Percentiles rank a stretch among this genome's conserved stretches.
phyloP scores from a whole-genome alignment of 495 filamentous ascomycete species.

The Talaromyces stipitatus region DNA sequence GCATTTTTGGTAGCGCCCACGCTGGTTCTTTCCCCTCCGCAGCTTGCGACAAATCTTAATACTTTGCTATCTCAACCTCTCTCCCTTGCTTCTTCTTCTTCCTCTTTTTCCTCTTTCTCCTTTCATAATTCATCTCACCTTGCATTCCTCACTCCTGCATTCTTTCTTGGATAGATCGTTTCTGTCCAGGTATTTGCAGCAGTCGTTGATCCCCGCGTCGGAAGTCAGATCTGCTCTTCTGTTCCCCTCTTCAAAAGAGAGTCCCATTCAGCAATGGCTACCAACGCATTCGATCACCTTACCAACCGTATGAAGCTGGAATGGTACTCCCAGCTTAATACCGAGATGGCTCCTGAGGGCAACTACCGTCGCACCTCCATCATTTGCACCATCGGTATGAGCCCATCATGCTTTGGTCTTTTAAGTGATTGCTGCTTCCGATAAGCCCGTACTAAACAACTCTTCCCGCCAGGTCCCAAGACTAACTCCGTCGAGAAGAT shows the following conservation, averaged over 20 bases:
- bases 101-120: background rate
- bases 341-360: slow-evolving; percentile 69
- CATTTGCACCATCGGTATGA: slow-evolving; percentile 92
- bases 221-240: background rate
- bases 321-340: slow-evolving; percentile 81
- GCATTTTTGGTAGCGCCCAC: background rate
- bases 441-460: background rate
- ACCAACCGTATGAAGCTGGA: slow-evolving; percentile 76
- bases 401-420: slow-evolving; percentile 6
- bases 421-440: background rate
- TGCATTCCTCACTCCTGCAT: background rate
- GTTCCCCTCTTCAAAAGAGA: background rate
- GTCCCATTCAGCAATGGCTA: slow-evolving; percentile 32
- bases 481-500: slow-evolving; percentile 97
- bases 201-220: background rate
- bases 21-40: background rate
- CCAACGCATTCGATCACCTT: slow-evolving; percentile 53
- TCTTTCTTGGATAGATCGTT: background rate
- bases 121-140: background rate
- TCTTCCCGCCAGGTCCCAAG: slow-evolving; percentile 62
- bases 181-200: background rate
- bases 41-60: background rate
- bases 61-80: background rate
- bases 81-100: background rate
- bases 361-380: slow-evolving; percentile 95